These are phyloP conservation scores for Arachis stenosperma DNA, from an alignment of 306 rosid species.

Conservation along the genomic window DNA sequence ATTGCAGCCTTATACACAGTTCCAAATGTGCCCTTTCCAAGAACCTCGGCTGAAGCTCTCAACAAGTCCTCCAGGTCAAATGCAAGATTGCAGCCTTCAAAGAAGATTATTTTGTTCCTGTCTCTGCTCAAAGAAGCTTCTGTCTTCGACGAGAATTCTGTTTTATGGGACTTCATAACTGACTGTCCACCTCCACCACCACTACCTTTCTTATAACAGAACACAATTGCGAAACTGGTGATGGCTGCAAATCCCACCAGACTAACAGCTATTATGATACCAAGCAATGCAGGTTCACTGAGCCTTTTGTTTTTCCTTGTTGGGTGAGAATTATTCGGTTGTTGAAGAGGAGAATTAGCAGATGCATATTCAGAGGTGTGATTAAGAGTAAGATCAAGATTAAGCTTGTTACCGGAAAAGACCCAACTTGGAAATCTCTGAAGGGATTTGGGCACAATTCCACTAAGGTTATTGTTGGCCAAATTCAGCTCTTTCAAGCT, in stretches of 20 bases:
- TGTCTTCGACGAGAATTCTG: slow-evolving; percentile 47
- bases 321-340: slow-evolving; percentile 42
- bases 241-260: slow-evolving; percentile 50
- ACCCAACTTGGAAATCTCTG: slow-evolving; percentile 61
- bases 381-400: too few species aligned
- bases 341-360: slow-evolving; percentile 45
- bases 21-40: slow-evolving; percentile 88
- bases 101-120: slow-evolving; percentile 63
- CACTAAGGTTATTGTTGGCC: slow-evolving; percentile 70
- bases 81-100: slow-evolving; percentile 65
- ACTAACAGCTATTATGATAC: slow-evolving; percentile 62
- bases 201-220: slow-evolving; percentile 40
- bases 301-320: slow-evolving; percentile 48
- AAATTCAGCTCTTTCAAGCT: slow-evolving; percentile 62
- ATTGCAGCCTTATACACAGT: slow-evolving; percentile 84
- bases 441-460: slow-evolving; percentile 66
- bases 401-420: slow-evolving; percentile 70
- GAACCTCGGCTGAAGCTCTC: slow-evolving; percentile 95
- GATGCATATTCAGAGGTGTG: slow-evolving; percentile 41
- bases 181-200: slow-evolving; percentile 27
- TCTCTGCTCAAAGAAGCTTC: slow-evolving; percentile 51
- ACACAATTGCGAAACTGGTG: slow-evolving; percentile 53
- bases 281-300: slow-evolving; percentile 61
- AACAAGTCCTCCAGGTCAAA: slow-evolving; percentile 87
- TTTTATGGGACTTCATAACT: slow-evolving; percentile 48